Percentiles rank a stretch among this genome's conserved stretches.
phyloP scores from a whole-genome alignment of 169 alveolate genomes.

The Cryptosporidium xiaoi region DNA sequence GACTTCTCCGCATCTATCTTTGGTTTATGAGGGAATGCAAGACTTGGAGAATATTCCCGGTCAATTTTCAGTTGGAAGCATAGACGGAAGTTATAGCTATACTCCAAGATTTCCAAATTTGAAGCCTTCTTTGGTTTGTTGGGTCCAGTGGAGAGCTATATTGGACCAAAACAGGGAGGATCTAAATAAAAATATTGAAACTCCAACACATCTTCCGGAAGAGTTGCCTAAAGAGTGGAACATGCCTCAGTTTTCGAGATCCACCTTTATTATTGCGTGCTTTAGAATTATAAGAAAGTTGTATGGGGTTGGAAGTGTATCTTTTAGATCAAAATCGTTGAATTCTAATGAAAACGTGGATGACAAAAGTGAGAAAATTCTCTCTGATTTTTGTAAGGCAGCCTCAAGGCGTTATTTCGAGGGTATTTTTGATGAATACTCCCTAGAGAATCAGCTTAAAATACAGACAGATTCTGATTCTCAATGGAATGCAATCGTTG shows the following conservation, averaged over 20 bases:
- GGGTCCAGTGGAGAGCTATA: constrained; percentile 60
- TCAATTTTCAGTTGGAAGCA: constrained; percentile 49
- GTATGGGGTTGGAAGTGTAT: constrained; percentile 42
- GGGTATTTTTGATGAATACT: constrained; percentile 18
- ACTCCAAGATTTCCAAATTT: constrained; percentile 68
- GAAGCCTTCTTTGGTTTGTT: constrained; percentile 48
- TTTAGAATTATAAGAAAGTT: constrained; percentile 52
- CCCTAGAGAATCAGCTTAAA: constrained; percentile 31
- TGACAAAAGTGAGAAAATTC: constrained; percentile 46
- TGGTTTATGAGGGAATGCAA: constrained; percentile 32
- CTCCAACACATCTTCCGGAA: constrained; percentile 71
- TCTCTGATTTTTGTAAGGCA: constrained; percentile 36
- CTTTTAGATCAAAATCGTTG: constrained; percentile 21
- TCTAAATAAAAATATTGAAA: constrained; percentile 51
- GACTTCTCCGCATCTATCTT: constrained; percentile 12
- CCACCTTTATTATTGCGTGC: constrained; percentile 68
- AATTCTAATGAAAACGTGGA: constrained; percentile 10
- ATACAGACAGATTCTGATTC: constrained; percentile 56
- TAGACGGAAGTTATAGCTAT: constrained; percentile 32
- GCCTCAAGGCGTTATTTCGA: constrained; percentile 60
- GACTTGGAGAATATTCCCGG: constrained; percentile 58
- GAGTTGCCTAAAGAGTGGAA: constrained; percentile 68
- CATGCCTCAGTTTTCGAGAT: constrained; percentile 70
- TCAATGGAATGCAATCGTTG: constrained; percentile 64
- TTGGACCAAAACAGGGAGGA: constrained; percentile 65